phyloP scores from a whole-genome alignment of 108 stramenopile species.

The Mediolabrus comicus region DNA sequence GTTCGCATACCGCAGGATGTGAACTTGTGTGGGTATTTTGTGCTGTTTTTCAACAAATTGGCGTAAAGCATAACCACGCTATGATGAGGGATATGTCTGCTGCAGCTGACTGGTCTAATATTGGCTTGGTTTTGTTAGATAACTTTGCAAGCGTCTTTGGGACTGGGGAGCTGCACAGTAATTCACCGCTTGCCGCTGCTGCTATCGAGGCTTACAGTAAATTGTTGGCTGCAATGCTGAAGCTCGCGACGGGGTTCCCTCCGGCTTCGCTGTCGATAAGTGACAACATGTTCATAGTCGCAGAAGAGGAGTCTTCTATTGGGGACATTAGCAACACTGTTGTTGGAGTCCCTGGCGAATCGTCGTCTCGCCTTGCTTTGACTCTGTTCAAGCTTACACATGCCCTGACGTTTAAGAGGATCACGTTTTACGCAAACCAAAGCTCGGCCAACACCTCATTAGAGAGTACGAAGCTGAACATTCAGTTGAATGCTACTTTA shows the following conservation, averaged over 20 bases:
- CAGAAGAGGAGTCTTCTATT: neutral
- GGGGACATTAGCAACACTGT: neutral
- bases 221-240: conserved; percentile 27
- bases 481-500: conserved; percentile 13
- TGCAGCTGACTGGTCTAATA: conserved; percentile 35
- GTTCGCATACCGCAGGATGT: conserved; percentile 25
- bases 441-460: conserved; percentile 1
- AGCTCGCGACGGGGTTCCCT: conserved; percentile 27
- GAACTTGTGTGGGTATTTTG: conserved; percentile 45
- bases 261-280: conserved; percentile 33
- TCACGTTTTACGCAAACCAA: too few species aligned
- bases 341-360: conserved; percentile 37
- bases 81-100: conserved; percentile 27
- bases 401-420: conserved; percentile 18
- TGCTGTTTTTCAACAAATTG: conserved; percentile 21
- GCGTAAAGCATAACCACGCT: conserved; percentile 1
- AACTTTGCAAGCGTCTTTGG: conserved; percentile 29
- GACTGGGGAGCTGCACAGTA: neutral
- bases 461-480: neutral
- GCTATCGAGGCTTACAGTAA: conserved; percentile 20
- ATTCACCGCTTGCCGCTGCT: conserved; percentile 33
- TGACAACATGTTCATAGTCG: conserved; percentile 29
- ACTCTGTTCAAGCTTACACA: conserved; percentile 35
- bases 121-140: conserved; percentile 40
- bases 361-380: conserved; percentile 26